Base-by-base conservation (phyloP, 2,329 filamentous ascomycete species). In the Aureobasidium sp. region DNA sequence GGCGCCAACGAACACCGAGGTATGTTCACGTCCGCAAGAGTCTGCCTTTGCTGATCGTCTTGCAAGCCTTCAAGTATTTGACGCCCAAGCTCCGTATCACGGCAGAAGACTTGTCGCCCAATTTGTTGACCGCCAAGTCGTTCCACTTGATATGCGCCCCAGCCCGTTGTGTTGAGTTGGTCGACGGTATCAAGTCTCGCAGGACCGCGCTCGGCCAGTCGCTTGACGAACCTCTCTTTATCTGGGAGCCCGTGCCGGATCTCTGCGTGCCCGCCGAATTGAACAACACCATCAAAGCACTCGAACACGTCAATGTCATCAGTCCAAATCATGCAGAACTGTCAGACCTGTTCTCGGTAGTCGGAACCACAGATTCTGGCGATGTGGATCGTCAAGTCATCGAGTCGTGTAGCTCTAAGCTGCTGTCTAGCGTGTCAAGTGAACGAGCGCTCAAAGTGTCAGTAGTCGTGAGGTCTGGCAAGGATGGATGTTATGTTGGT, bases 211-310 rank as follows among this genome's bases (percentile, higher is more conserved):
- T 49, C 64, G 69, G 12, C 79, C 60, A 45, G 22, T 44, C 55
- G 17, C 58, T 67, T 17, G 69, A 78, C 0, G 69, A 78, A 52
- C 89, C 92, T 1, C 75, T 91, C 7, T 90, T 97, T 72, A 84
- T 97, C 58, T 99, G 93, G 93, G 94, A 99, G 73, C 94, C 94
- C 0, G 89, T 97, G 1, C 94, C 94, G 1, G 91, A 97, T 74
- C 81, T 90, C 1, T 97, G 92, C 73, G 87, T 83, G 0, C 86
- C 90, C 0, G 84, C 86, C 37, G 80, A 87, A 65, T 72, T 83
- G 22, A 71, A 77, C 0, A 80, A 78, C 22, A 83, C 84, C 62
- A 72, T 81, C 22, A 73, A 78, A 62, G 83, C 84, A 6, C 75
- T 83, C 41, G 75, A 75, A 60, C 71, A 77, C 45, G 79, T 88